Conservation (phyloP, 2,329 filamentous ascomycete species). For the Mollisia scopiformis region DNA sequence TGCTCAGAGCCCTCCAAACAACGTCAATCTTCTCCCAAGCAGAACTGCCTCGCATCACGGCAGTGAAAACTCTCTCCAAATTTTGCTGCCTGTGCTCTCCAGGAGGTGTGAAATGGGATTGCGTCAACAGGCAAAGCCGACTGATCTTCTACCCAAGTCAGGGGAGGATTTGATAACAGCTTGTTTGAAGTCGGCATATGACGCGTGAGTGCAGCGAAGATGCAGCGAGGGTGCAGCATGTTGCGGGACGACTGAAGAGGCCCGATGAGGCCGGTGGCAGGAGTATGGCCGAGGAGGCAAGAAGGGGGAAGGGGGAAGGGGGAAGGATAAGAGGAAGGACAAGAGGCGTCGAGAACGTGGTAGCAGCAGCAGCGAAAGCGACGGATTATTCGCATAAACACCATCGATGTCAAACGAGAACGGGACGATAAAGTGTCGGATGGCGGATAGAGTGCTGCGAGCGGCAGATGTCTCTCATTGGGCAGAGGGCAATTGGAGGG, state of each 20-base stretch:
- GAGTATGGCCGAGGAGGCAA: neutral
- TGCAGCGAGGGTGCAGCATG: too few relatives aligned
- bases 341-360: too few relatives aligned
- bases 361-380: too few relatives aligned
- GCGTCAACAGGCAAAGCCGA: neutral
- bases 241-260: too few relatives aligned
- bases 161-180: neutral
- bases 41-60: neutral
- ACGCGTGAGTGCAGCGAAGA: too few relatives aligned
- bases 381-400: neutral
- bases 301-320: too few relatives aligned
- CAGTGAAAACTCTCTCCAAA: neutral
- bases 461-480: too few relatives aligned
- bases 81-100: neutral
- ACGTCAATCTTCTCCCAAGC: neutral
- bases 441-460: too few relatives aligned
- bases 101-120: neutral
- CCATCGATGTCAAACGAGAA: neutral
- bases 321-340: too few relatives aligned
- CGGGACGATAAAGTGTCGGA: neutral
- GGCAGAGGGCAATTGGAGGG: too few relatives aligned
- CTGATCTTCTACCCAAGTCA: neutral
- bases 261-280: too few relatives aligned
- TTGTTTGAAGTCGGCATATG: neutral
- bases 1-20: too few relatives aligned